Evolutionary conservation across 108 stramenopile genomes (phyloP).

Genomic region (Skeletonema costatum): DNA sequence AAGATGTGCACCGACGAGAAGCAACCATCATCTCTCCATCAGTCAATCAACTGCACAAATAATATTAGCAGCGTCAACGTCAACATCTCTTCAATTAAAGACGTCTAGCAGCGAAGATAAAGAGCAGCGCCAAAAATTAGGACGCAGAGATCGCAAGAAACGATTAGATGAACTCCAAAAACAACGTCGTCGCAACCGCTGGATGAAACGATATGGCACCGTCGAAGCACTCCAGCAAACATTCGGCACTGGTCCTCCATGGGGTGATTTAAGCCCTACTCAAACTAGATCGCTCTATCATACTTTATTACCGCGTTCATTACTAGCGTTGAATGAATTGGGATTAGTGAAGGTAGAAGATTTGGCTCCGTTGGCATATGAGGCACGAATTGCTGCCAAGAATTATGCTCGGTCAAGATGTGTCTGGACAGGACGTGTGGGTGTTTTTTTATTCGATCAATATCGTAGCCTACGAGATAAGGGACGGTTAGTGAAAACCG

Average conservation of each 20-base stretch:
- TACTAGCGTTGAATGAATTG: constrained; percentile 36
- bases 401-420: constrained; percentile 67
- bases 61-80: not conserved
- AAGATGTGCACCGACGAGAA: not conserved
- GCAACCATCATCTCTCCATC: not conserved
- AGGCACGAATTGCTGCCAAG: constrained; percentile 63
- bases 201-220: constrained; percentile 19
- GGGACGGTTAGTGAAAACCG: constrained; percentile 23
- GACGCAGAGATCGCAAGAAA: constrained; percentile 25
- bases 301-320: constrained; percentile 37
- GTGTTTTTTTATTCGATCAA: constrained; percentile 56
- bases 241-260: constrained; percentile 34
- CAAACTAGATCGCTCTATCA: constrained; percentile 45
- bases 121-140: not conserved
- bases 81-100: not conserved
- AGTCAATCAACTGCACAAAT: not conserved
- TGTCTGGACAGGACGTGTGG: constrained; percentile 49
- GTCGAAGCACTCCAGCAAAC: constrained; percentile 22
- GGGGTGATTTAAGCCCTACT: constrained; percentile 32
- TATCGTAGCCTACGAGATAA: constrained; percentile 52
- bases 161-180: constrained; percentile 7
- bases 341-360: constrained; percentile 42
- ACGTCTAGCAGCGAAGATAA: not conserved
- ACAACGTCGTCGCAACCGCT: constrained; percentile 26
- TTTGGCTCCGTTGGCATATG: constrained; percentile 55